Evolutionary conservation across 768 basidiomycete species (phyloP), one percentile per base, ranked within the genome.

Genomic region (Panellus pusillus): DNA sequence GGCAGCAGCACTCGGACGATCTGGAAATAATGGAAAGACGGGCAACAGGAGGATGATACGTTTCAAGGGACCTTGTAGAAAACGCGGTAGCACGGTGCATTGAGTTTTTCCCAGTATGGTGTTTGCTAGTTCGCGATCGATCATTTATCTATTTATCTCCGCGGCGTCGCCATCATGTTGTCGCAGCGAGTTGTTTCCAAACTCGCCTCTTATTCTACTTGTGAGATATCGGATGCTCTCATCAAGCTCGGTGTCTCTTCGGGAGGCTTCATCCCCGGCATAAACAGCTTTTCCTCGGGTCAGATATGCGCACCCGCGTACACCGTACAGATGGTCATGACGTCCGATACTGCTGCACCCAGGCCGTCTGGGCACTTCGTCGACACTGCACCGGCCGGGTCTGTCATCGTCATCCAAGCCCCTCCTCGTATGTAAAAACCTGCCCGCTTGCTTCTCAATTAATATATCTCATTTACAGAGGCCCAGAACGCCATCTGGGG

Each of bases 171-270:
- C 32, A 35, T 11, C 20, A 47, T 46, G 44, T 41, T 37, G 29
- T 35, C 32, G 11, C 24, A 24, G 24, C 32, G 32, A 9, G 32
- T 37, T 18, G 8, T 14, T 6, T 51, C 57, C 17, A 46, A 28
- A 42, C 66, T 74, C 15, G 61, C 68, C 14, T 52, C 63, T 1
- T 83, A 82, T 65, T 84, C 90, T 6, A 80, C 89, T 43, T 91
- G 89, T 72, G 91, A 95, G 72, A 74, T 96, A 8, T 93, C 93
- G 0, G 93, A 96, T 63, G 91, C 93, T 2, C 82, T 96, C 61
- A 72, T 93, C 60, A 94, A 91, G 70, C 82, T 95, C 31, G 81
- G 82, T 9, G 65, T 81, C 13, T 71, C 80, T 12, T 79, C 84
- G 59, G 93, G 91, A 1, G 93, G 94, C 1, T 77, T 83, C 62